A percentile compares a stretch with the other conserved stretches of the same genome.
phyloP scores from a whole-genome alignment of 306 rosid genomes.

The Hippophae tibetana region DNA sequence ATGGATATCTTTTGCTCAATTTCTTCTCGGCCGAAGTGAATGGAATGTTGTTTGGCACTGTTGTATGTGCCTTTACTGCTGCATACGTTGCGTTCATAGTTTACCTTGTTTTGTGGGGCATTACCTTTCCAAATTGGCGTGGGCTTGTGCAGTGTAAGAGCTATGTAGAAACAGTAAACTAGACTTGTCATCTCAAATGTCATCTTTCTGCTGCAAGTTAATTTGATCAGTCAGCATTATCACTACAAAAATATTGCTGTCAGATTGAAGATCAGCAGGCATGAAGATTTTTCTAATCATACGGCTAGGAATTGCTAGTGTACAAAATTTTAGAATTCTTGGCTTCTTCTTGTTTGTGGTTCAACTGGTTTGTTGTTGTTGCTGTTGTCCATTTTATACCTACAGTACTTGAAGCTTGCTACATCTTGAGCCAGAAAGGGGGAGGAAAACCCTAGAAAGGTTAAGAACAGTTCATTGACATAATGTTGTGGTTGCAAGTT shows the following conservation, averaged over 20 bases:
- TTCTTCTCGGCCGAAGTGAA: slow-evolving; percentile 69
- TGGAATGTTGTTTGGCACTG: slow-evolving; percentile 30
- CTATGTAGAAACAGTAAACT: slow-evolving; percentile 24
- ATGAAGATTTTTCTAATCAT: no score
- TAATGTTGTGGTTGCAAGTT: no score
- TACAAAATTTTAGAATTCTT: no score
- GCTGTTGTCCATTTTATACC: no score
- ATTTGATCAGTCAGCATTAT: neutral
- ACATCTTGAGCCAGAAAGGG: no score
- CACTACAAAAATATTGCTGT: slow-evolving; percentile 4
- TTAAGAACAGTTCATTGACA: no score
- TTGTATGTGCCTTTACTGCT: slow-evolving; percentile 34
- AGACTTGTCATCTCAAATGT: slow-evolving; percentile 21
- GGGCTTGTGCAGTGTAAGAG: slow-evolving; percentile 29
- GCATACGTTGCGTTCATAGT: slow-evolving; percentile 60
- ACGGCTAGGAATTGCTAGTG: no score
- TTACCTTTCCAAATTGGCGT: slow-evolving; percentile 39
- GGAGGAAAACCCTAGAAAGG: no score
- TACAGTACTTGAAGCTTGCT: no score
- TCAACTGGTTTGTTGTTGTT: no score
- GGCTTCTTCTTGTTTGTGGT: no score
- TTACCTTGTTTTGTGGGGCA: slow-evolving; percentile 51
- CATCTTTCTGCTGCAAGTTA: neutral
- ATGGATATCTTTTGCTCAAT: slow-evolving; percentile 75
- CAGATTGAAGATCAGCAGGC: no score